Evolutionary conservation across 2,329 filamentous ascomycete species (phyloP), one percentile per base, ranked within the genome.

Genomic region (Stromatinia cepivora): DNA sequence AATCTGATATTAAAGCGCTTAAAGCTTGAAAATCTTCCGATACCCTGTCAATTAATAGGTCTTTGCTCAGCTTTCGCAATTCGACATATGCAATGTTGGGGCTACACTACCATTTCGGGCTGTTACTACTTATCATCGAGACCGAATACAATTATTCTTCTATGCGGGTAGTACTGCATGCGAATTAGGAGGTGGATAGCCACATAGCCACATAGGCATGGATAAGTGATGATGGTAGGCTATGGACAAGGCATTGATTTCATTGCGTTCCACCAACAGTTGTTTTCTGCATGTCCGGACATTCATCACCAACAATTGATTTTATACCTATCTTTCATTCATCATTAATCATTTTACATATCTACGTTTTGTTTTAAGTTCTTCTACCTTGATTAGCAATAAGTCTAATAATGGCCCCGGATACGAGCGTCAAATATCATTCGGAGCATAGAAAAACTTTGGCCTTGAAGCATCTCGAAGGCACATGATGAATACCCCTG

Each of bases 401-500:
- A 13, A 52, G 42, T 22, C 61, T 28, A 22, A 39, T 20, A 52
- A 28, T 9, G 34, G 8, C 34, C 31, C 9, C 46, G 22, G 25
- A 52, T 52, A 52, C n/a, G 28, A 25, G 22, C 22, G 13, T 50
- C 31, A 25, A 36, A n/a, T 34, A 25, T 36, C 6, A 10, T 63
- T 50, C 59, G 31, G 42, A 22, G 46, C 46, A 50, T 22, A 52
- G 28, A 63, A 50, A 62, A 50, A 22, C 36, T 50, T 50, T 28
- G 13, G 11, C 36, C 13, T 34, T 62, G 45, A 15, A 46, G 15
- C n/a, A 25, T 31, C n/a, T 59, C 39, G 20, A 63, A 63, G 15
- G 25, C 25, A 39, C 46, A 52, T 5, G 34, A 52, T 63, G n/a
- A 52, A 63, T 39, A 52, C 61, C 46, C 61, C 61, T 50, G 46